Percentiles rank a stretch among this genome's conserved stretches.
These are phyloP conservation scores for Pestalotiopsis sp. DNA, from an alignment of 2,329 filamentous ascomycete species.

Conservation along the genomic window DNA sequence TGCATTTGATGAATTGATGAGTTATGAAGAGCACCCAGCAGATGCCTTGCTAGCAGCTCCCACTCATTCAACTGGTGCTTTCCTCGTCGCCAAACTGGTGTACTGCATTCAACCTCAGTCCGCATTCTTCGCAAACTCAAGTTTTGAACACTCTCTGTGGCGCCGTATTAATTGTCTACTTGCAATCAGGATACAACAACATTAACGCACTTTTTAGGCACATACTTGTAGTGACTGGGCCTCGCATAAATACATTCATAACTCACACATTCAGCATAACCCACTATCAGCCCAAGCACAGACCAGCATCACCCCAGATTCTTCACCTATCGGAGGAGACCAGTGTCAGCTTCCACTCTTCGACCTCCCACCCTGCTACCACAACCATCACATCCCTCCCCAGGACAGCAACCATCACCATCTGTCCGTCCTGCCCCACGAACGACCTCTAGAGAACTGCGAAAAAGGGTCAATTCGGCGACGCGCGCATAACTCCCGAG, in stretches of 20 bases:
- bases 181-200: neutral
- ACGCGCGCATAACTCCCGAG: constrained; percentile 15
- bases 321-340: constrained; percentile 2
- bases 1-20: too few relatives aligned
- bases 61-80: neutral
- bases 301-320: constrained; percentile 9
- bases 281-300: constrained; percentile 3
- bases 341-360: constrained; percentile 11
- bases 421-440: neutral
- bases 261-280: neutral
- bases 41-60: too few relatives aligned
- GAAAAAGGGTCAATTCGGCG: constrained; percentile 1
- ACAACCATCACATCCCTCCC: neutral
- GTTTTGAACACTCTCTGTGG: neutral
- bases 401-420: neutral
- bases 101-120: neutral
- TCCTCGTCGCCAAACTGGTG: neutral
- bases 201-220: neutral
- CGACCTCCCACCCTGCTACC: neutral
- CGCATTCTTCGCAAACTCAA: neutral
- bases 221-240: neutral
- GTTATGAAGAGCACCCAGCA: too few relatives aligned
- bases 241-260: neutral
- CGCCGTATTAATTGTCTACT: neutral
- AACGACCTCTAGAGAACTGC: neutral